phyloP scores from a whole-genome alignment of 176 grass and related monocot genomes.

The Melocanna baccifera region DNA sequence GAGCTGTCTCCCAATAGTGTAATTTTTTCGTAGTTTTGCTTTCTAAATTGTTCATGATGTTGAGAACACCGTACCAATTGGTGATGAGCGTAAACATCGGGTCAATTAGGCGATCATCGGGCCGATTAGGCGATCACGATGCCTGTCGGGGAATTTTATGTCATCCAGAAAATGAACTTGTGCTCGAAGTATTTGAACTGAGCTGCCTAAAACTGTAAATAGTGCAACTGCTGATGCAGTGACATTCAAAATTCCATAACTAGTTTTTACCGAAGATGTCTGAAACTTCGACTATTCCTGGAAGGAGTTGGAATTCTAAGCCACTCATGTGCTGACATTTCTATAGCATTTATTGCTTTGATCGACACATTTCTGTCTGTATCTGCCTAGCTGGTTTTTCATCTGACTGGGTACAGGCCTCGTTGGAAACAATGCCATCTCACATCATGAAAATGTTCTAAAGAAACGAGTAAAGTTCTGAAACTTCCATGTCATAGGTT shows the following conservation, averaged over 20 bases:
- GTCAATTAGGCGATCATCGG: background rate
- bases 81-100: background rate
- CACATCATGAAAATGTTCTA: background rate
- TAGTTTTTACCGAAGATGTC: background rate
- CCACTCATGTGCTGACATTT: background rate
- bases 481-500: background rate
- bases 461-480: background rate
- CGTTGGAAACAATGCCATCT: conserved; percentile 7
- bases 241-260: background rate
- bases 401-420: background rate
- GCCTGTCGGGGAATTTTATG: background rate
- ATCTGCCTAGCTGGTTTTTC: background rate
- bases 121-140: background rate
- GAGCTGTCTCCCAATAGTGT: background rate
- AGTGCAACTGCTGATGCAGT: background rate
- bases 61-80: background rate
- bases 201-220: background rate
- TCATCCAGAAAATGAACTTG: conserved; percentile 2
- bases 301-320: background rate
- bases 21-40: background rate
- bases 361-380: background rate
- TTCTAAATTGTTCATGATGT: background rate
- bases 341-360: background rate
- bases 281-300: background rate
- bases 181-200: background rate